A percentile compares a stretch with the other conserved stretches of the same genome.
phyloP scores from a whole-genome alignment of 331 rosid species.

The Malus hybrid region DNA sequence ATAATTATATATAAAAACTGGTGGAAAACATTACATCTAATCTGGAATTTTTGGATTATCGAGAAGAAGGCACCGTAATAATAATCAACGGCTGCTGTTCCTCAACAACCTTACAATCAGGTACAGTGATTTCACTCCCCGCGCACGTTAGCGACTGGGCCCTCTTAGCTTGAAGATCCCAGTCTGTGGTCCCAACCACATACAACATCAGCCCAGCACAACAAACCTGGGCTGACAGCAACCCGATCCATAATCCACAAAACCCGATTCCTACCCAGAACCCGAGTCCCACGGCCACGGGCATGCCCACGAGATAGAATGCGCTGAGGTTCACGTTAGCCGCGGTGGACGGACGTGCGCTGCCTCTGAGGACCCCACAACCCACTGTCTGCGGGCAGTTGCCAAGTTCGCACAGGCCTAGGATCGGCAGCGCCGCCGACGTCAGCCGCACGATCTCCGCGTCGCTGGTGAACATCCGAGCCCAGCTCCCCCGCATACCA shows the following conservation, averaged over 20 bases:
- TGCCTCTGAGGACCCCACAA: conserved; percentile 83
- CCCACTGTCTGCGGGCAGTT: conserved; percentile 94
- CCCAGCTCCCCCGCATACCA: conserved; percentile 57
- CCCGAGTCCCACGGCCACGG: conserved; percentile 76
- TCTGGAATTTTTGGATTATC: background rate
- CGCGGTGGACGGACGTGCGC: conserved; percentile 75
- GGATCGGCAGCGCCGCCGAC: conserved; percentile 56
- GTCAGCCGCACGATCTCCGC: conserved; percentile 52
- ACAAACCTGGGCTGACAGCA: conserved; percentile 72
- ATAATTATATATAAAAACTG: background rate
- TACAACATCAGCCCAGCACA: conserved; percentile 82
- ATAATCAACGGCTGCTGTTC: conserved; percentile 28
- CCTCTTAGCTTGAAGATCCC: conserved; percentile 61
- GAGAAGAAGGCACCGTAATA: conserved; percentile 15
- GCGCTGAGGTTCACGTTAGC: conserved; percentile 76
- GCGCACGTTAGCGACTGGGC: conserved; percentile 44
- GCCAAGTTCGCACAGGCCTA: conserved; percentile 89
- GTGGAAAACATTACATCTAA: conserved; percentile 6
- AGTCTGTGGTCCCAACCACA: conserved; percentile 66
- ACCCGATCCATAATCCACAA: conserved; percentile 85
- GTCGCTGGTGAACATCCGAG: conserved; percentile 57
- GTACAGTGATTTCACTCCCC: background rate
- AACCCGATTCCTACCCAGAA: conserved; percentile 52
- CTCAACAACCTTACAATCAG: conserved; percentile 6
- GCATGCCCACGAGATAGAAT: conserved; percentile 84